Base-by-base conservation (phyloP, 2,329 filamentous ascomycete species). In the Trichoderma hamatum region DNA sequence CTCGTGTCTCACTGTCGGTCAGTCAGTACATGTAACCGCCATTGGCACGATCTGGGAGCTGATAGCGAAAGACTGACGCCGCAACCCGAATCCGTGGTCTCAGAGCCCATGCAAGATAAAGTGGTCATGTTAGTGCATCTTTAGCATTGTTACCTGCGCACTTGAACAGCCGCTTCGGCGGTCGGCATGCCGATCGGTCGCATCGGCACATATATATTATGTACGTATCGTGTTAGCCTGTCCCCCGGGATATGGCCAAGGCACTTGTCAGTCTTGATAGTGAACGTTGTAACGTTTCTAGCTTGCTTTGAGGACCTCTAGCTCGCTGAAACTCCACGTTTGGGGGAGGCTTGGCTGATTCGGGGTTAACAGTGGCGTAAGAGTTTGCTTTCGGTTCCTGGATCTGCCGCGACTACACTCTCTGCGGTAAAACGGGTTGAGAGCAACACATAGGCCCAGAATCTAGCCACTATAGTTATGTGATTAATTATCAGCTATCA, bases 311-410 rank as follows among this genome's bases (percentile, higher is more conserved):
- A 43, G 51, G 19, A 28, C 62, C 34, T 39, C 30, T 43, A 13
- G 39, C 13, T 43, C 10, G 14, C 14, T 13, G 30, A 4, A 19
- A 24, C 49, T 56, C 21, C 34, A 34, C 24, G 51, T 55, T 65
- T 2, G n/a, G n/a, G n/a, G n/a, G n/a, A n/a, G n/a, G 36, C 51
- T 32, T 24, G 43, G 51, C 21, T 55, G 36, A 32, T 28, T 55
- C 19, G 51, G 51, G 62, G 34, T 46, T 39, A 26, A 32, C 10
- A 32, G 62, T 65, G 62, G 62, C 62, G 62, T 55, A 19, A 55
- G 19, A 19, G 49, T 65, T 65, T 55, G 24, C 49, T 19, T 30
- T 43, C 60, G 62, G 62, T 65, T 21, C 62, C 62, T 65, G 62
- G 39, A 65, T 55, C 51, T 65, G 51, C 49, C 62, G 24, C 9